Evolutionary conservation across 208 protist species (phyloP), one percentile per base, ranked within the genome.

Genomic region (Crithidia acanthocephali): DNA sequence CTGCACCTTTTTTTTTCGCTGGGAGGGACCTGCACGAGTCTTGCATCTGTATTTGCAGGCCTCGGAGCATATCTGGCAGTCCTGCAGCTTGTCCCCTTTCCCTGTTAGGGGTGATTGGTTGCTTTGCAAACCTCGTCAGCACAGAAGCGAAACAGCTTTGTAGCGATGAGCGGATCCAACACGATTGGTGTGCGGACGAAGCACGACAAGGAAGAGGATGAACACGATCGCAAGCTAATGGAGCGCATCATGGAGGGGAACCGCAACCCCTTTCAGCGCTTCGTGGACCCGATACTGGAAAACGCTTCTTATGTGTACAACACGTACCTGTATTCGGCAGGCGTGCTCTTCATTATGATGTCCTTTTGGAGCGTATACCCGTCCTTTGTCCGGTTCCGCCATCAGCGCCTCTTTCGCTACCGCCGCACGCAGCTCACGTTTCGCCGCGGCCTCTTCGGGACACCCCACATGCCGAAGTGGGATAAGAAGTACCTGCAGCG

Each of bases 401-500:
- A 94, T 56, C 40, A 23, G 20, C 70, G 87, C 64, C 52, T 91
- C 16, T 61, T 76, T 22, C 88, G 88, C 28, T 94, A 92, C 57
- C 79, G 77, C 28, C 80, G 81, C 16, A 64, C 37, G 18, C 88
- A 94, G 53, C 61, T 77, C 15, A 76, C 76, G 22, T 83, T 89
- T 25, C 79, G 86, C 15, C 76, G 84, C 8, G 81, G 81, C 62
- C 75, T 91, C 55, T 94, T 94, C 56, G 68, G 65, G 23, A 90
- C 88, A 1, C 68, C 81, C 20, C 83, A 94, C 65, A 87, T 94
- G 57, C 85, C 88, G 6, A 94, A 88, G 61, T 92, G 85, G 85
- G 73, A 88, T 52, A 88, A 90, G 65, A 86, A 84, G 57, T 80
- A 90, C 50, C 61, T 91, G 16, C 83, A 90, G 56, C 81, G 84